phyloP scores from a whole-genome alignment of 129 eudicot species.

The Tagetes patula region DNA sequence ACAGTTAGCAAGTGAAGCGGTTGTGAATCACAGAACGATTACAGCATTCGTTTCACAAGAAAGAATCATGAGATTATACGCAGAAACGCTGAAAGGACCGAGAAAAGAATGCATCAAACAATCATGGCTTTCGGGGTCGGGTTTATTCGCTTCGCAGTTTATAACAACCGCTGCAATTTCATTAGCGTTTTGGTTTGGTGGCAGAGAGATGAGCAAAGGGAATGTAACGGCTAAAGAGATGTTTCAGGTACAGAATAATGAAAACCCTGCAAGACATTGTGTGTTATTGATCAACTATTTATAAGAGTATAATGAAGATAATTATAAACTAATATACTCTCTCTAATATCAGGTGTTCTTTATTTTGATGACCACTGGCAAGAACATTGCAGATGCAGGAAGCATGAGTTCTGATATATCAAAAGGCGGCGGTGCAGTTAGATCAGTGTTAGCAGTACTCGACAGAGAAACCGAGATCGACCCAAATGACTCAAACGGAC shows the following conservation, averaged over 20 bases:
- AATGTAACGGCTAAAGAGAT: constrained; percentile 49
- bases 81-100: constrained; percentile 49
- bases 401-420: constrained; percentile 78
- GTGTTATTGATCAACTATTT: too few relatives aligned
- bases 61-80: constrained; percentile 52
- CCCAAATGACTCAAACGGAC: constrained; percentile 49
- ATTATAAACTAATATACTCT: too few relatives aligned
- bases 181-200: constrained; percentile 75
- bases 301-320: too few relatives aligned
- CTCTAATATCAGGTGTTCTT: constrained; percentile 44
- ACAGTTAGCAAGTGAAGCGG: constrained; percentile 83
- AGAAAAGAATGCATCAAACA: constrained; percentile 55
- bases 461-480: constrained; percentile 60
- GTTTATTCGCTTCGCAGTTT: constrained; percentile 60
- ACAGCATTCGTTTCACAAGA: constrained; percentile 77
- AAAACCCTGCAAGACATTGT: too few relatives aligned
- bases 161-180: constrained; percentile 61
- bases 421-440: constrained; percentile 63
- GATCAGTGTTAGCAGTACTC: constrained; percentile 56
- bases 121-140: constrained; percentile 69
- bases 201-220: constrained; percentile 62
- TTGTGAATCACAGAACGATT: constrained; percentile 72
- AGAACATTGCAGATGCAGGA: constrained; percentile 84
- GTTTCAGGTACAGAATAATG: constrained; percentile 36
- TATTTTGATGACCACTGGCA: constrained; percentile 80